phyloP scores from a whole-genome alignment of 768 basidiomycete species.

The Boletus rubescentipes region DNA sequence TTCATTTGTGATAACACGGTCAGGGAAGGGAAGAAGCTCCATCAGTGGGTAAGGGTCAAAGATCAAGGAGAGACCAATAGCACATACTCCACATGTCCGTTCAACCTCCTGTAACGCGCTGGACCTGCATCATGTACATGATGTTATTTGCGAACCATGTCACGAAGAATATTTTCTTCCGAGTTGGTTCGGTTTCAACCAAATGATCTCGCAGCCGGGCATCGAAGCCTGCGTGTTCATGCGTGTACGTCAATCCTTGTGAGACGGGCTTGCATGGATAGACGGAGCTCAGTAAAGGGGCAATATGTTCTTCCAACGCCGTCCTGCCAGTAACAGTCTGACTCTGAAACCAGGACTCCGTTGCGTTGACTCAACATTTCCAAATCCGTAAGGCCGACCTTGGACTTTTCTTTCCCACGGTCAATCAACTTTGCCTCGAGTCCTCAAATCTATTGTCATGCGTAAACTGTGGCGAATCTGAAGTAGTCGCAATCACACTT shows the following conservation, averaged over 20 bases:
- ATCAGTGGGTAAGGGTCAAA: background rate
- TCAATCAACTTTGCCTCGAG: background rate
- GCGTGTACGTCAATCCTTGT: background rate
- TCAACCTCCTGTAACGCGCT: background rate
- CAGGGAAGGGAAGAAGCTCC: conserved; percentile 24
- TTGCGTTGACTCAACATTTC: background rate
- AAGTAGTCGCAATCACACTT: conserved; percentile 4
- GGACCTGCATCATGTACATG: background rate
- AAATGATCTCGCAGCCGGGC: background rate
- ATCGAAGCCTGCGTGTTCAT: background rate
- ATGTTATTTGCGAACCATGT: background rate
- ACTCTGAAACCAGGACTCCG: too few relatives aligned
- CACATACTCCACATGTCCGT: background rate
- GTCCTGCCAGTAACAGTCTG: background rate
- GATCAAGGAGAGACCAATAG: background rate
- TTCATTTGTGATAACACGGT: conserved; percentile 7
- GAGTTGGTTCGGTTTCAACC: background rate
- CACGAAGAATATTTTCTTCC: background rate
- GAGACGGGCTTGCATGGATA: background rate
- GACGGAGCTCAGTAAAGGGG: background rate
- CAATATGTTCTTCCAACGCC: background rate
- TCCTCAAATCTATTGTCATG: background rate
- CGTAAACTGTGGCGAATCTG: conserved; percentile 4
- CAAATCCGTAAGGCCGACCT: background rate
- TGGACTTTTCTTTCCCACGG: conserved; percentile 3